Base-by-base conservation (phyloP, 2,329 filamentous ascomycete genomes). In the Coniochaeta hoffmannii region DNA sequence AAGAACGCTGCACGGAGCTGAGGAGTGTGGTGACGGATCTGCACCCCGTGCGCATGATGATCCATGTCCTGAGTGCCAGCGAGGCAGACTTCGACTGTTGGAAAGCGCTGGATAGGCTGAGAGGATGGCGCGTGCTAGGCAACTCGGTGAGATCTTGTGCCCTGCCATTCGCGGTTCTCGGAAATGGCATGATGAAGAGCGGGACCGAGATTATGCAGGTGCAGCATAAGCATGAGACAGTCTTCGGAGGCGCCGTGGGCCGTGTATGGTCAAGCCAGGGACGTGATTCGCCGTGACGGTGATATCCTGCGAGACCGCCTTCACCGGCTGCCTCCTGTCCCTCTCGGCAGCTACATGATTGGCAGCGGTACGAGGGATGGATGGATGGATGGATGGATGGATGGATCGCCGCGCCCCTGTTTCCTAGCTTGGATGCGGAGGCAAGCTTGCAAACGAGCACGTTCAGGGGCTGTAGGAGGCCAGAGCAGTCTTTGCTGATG, bases 291-390 rank as follows among this genome's bases (percentile, higher is more conserved):
- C 34, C 9, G 34, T 14, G 34, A 36, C 34, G 34, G 34, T 36
- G 54, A 59, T 59, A 53, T 57, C 17, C 52, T 28, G n/a, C 41
- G 9, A 55, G 28, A 50, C 57, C 32, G 17, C 51, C 56, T 58
- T 46, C 32, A 51, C 17, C 30, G 52, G 53, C 55, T 36, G 14
- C 46, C 51, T 56, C 54, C 56, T 56, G 35, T 4, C 49, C 44
- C 22, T 55, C 53, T 58, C 53, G 53, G 56, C 30, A 32, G 30
- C n/a, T n/a, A n/a, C n/a, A n/a, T n/a, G n/a, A n/a, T n/a, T n/a
- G n/a, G n/a, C n/a, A 36, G 34, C 54, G 26, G 49, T 51, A 59
- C 56, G 49, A 56, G 57, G 55, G 51, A 55, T 35, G 55, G 58
- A 59, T n/a, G n/a, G n/a, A n/a, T n/a, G n/a, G n/a, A n/a, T n/a